phyloP scores from a whole-genome alignment of 148 eudicot species.

The Chenopodium berlandieri region DNA sequence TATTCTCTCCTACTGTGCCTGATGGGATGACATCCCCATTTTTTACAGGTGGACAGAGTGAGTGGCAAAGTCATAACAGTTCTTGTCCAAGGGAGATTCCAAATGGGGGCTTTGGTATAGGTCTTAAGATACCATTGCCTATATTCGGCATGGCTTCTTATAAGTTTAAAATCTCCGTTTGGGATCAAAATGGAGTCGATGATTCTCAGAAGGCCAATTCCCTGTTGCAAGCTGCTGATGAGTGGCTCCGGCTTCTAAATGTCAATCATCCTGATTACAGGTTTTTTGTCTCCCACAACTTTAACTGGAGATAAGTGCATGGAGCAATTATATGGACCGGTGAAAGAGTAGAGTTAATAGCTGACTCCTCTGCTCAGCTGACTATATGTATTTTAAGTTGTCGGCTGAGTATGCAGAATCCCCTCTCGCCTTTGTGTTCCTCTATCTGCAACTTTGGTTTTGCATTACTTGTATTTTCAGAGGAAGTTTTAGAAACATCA shows the following conservation, averaged over 20 bases:
- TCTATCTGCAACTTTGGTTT: conserved; percentile 21
- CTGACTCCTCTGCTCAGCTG: conserved; percentile 26
- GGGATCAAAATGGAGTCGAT: conserved; percentile 56
- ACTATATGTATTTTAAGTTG: conserved; percentile 24
- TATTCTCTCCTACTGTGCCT: conserved; percentile 9
- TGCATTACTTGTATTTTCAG: conserved; percentile 25
- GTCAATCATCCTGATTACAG: conserved; percentile 79
- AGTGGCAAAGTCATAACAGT: conserved; percentile 36
- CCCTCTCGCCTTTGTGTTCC: conserved; percentile 18
- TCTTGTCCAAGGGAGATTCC: conserved; percentile 40
- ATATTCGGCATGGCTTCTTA: conserved; percentile 77
- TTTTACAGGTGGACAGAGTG: conserved; percentile 46
- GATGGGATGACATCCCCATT: conserved; percentile 10
- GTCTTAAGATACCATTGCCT: conserved; percentile 60
- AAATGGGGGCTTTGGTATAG: conserved; percentile 29
- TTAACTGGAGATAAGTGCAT: conserved; percentile 35
- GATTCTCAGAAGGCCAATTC: conserved; percentile 47
- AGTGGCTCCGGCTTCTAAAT: conserved; percentile 66
- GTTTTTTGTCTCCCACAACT: conserved; percentile 52
- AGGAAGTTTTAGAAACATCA: conserved; percentile 28
- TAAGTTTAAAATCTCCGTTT: conserved; percentile 65
- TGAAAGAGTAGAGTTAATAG: conserved; percentile 11
- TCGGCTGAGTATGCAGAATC: conserved; percentile 18
- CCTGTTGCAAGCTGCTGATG: conserved; percentile 61
- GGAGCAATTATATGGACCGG: too few species aligned